Evolutionary conservation across 805 yeast species (phyloP).

Genomic region (Kregervanrija fluxuum): DNA sequence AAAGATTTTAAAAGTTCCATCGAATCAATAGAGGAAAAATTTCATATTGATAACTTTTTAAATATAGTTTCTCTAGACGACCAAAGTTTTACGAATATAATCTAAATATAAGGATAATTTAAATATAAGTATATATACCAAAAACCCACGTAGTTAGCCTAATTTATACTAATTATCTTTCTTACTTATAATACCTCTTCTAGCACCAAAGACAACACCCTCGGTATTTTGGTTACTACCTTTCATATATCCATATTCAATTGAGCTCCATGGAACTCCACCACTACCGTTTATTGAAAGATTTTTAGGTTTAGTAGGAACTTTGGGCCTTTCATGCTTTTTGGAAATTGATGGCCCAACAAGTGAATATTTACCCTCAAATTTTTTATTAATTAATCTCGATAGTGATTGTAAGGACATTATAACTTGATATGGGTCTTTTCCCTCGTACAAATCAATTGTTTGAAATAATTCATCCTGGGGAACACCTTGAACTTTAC

Average conservation of each 20-base stretch:
- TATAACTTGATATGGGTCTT: conserved; percentile 75
- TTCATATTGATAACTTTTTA: conserved; percentile 22
- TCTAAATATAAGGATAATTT: background rate
- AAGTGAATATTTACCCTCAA: conserved; percentile 39
- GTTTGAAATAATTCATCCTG: conserved; percentile 81
- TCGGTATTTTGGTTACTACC: conserved; percentile 51
- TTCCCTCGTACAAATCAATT: conserved; percentile 60
- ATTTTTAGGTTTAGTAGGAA: conserved; percentile 50
- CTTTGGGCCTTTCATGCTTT: conserved; percentile 40
- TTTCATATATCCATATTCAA: conserved; percentile 53
- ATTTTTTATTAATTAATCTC: conserved; percentile 51
- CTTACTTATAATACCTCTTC: conserved; percentile 35
- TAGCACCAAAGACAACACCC: conserved; percentile 45
- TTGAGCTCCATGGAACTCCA: conserved; percentile 42
- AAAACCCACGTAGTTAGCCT: background rate
- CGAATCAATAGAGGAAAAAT: conserved; percentile 11
- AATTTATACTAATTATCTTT: conserved; percentile 2
- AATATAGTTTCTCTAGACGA: conserved; percentile 9
- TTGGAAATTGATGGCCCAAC: conserved; percentile 52
- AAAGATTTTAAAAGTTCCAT: conserved; percentile 12
- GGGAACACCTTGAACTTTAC: conserved; percentile 61
- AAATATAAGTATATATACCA: conserved; percentile 1
- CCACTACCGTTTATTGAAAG: conserved; percentile 26
- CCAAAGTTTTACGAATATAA: background rate
- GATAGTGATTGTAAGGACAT: conserved; percentile 69